Evolutionary conservation across 345 rosid genomes (phyloP), one percentile per base, ranked within the genome.

Genomic region (Syzygium jambos): DNA sequence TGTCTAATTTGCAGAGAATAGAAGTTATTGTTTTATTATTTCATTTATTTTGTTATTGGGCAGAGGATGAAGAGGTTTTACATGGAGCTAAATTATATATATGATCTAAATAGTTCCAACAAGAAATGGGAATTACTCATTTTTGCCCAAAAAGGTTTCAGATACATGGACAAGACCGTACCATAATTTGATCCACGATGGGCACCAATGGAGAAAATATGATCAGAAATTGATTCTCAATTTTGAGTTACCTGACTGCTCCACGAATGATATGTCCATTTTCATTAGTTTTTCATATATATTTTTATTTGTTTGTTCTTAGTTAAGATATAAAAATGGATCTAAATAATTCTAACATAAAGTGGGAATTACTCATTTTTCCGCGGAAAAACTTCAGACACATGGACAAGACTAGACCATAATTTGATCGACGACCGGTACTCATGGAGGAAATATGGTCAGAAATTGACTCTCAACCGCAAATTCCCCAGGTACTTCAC

Each of bases 381-480:
- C 27, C 54, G 90, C 89, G 80, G 92, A 85, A 88, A 89, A 89
- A 65, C 85, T 38, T 54, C 85, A 7, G 12, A 88, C 13, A 51
- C 89, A 38, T 85, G 90, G 91, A 30, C 85, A 11, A 87, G 11
- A 65, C 65, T 91, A 43, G 52, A 90, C 22, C 11, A 89, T 61
- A 85, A 68, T 25, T 90, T 91, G 84, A 87, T 85, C 34, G 92
- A 92, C 59, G 94, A 94, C 78, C 93, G 92, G 16, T 80, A 82
- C 88, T 89, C 86, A 16, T 93, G 95, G 95, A 90, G 95, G 85
- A 93, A 92, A 87, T 94, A 92, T 78, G 95, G 93, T 6, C 93
- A 94, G 88, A 94, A 91, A 84, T 84, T 86, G 29, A 93, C 92
- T 90, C 93, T 86, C 52, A 88, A 87, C 59, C 84, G 91, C 27